Conservation (phyloP, 2,329 filamentous ascomycete genomes). For the Aspergillus unguis region DNA sequence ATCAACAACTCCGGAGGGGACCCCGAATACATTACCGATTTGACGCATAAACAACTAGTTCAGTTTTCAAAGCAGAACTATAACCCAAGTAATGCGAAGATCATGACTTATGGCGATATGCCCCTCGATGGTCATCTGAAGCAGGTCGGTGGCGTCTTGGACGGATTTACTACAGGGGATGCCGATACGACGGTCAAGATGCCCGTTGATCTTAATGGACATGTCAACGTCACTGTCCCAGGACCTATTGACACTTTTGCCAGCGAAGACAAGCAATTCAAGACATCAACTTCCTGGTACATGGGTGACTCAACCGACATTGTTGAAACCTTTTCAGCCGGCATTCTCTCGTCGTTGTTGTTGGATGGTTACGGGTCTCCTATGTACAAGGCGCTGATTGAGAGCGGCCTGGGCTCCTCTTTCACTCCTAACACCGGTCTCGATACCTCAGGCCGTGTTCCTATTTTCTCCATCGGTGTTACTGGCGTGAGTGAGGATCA, state of each 20-base stretch:
- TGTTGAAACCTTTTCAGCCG: constrained; percentile 82
- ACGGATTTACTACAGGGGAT: constrained; percentile 66
- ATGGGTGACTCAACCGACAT: constrained; percentile 78
- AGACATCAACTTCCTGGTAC: constrained; percentile 91
- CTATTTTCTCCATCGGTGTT: constrained; percentile 85
- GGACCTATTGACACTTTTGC: constrained; percentile 86
- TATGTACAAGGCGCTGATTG: constrained; percentile 82
- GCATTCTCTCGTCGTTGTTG: constrained; percentile 75
- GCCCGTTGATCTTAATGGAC: constrained; percentile 70
- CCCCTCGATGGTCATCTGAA: constrained; percentile 75
- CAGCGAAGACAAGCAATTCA: constrained; percentile 80
- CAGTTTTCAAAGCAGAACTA: constrained; percentile 91
- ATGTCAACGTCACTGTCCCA: constrained; percentile 65
- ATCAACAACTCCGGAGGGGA: constrained; percentile 97
- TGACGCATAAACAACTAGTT: constrained; percentile 86
- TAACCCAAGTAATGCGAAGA: constrained; percentile 93
- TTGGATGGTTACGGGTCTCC: constrained; percentile 96
- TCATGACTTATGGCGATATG: constrained; percentile 95
- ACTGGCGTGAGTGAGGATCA: constrained; percentile 84
- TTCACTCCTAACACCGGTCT: constrained; percentile 95
- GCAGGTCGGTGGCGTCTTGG: constrained; percentile 72
- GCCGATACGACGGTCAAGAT: constrained; percentile 70
- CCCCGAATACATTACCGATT: constrained; percentile 90
- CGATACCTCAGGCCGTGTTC: constrained; percentile 70
- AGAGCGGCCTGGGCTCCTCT: constrained; percentile 84